phyloP scores from a whole-genome alignment of 306 rosid species.

The Prunus mongolica region DNA sequence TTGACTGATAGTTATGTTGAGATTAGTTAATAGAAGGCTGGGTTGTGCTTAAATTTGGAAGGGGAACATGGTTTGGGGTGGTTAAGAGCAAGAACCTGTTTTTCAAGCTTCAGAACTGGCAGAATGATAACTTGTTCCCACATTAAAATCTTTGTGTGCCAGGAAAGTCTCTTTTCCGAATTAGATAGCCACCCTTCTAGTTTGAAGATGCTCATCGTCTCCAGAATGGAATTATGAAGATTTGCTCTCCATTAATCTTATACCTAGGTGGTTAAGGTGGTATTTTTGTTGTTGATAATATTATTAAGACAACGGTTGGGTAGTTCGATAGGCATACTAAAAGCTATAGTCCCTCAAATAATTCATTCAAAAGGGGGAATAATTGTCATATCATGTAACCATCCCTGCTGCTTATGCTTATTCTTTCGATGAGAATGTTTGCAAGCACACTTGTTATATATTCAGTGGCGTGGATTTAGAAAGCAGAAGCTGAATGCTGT shows the following conservation, averaged over 20 bases:
- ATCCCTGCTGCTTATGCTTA: too few species aligned
- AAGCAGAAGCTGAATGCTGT: not conserved
- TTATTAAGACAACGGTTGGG: not conserved
- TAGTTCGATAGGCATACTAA: not conserved
- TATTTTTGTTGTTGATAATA: not conserved
- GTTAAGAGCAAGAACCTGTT: not conserved
- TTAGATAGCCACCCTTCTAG: not conserved
- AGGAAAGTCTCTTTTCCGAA: not conserved
- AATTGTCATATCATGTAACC: too few species aligned
- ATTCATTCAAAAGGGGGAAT: not conserved
- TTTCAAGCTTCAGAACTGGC: not conserved
- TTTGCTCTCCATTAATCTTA: not conserved
- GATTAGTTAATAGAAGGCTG: too few species aligned
- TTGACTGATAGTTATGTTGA: not conserved
- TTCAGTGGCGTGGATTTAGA: not conserved
- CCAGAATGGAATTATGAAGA: not conserved
- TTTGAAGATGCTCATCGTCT: not conserved
- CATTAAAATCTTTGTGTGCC: not conserved
- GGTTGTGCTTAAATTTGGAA: not conserved
- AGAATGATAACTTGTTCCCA: not conserved
- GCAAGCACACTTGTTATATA: too few species aligned
- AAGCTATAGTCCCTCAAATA: not conserved
- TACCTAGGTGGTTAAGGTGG: not conserved
- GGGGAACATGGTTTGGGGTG: not conserved
- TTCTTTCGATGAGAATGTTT: too few species aligned